A percentile compares a stretch with the other conserved stretches of the same genome.
These are phyloP conservation scores for Neoascochyta sp. DNA, from an alignment of 2,329 filamentous ascomycete genomes.

Conservation along the genomic window DNA sequence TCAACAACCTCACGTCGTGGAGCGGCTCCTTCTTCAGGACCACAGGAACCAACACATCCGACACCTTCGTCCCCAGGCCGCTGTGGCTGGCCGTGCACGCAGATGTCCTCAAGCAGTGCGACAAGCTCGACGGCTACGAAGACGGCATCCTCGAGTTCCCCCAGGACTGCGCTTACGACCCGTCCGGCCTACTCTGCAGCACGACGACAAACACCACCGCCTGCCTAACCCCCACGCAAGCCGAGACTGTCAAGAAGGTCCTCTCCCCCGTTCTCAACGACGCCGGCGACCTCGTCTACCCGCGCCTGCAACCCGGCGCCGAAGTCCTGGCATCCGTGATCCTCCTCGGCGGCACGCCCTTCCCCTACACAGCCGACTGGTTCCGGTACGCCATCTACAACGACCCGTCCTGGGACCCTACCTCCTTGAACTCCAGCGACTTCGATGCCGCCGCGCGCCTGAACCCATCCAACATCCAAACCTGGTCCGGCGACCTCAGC, in stretches of 20 bases:
- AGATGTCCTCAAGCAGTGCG: conserved; percentile 49
- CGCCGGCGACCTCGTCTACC: conserved; percentile 48
- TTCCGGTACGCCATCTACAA: conserved; percentile 49
- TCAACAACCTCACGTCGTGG: conserved; percentile 36
- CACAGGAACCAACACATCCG: conserved; percentile 24
- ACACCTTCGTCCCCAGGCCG: conserved; percentile 39
- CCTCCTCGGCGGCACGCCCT: conserved; percentile 42
- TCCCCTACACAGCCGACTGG: conserved; percentile 48
- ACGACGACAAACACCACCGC: conserved; percentile 30
- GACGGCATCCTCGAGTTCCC: conserved; percentile 51
- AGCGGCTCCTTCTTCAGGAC: conserved; percentile 29
- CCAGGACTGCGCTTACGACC: conserved; percentile 44
- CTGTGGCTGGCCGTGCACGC: conserved; percentile 42
- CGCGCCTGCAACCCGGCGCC: conserved; percentile 50
- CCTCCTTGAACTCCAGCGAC: conserved; percentile 40
- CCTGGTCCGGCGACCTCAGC: conserved; percentile 43
- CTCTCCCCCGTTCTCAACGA: conserved; percentile 43
- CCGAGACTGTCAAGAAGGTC: conserved; percentile 43
- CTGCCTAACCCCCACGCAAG: conserved; percentile 47
- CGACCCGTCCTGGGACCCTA: conserved; percentile 43
- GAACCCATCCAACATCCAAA: conserved; percentile 39
- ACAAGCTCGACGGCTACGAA: conserved; percentile 46
- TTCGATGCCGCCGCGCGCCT: conserved; percentile 37
- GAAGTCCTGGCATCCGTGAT: conserved; percentile 39
- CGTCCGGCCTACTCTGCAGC: conserved; percentile 39